A percentile compares a stretch with the other conserved stretches of the same genome.
Conservation (phyloP, 805 yeast species). For the Suhomyces tanzawaensis region DNA sequence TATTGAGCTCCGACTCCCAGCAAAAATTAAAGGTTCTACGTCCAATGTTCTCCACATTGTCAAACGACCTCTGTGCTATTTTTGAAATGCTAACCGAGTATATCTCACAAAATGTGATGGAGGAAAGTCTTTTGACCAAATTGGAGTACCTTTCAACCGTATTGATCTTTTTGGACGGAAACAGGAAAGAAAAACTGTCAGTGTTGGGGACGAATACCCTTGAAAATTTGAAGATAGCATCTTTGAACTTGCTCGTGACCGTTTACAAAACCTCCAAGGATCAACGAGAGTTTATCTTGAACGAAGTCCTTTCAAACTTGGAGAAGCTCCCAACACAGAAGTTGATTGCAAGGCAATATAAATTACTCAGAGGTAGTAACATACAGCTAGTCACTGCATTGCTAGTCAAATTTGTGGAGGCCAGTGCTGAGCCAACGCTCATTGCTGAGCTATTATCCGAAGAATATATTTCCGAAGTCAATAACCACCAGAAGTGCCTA, state of each 20-base stretch:
- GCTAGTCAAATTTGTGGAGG: conserved; percentile 41
- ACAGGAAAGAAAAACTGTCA: conserved; percentile 19
- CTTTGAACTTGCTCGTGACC: conserved; percentile 27
- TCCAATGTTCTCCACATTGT: conserved; percentile 10
- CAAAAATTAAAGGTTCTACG: conserved; percentile 3
- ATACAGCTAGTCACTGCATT: conserved; percentile 51
- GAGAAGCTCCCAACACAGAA: conserved; percentile 50
- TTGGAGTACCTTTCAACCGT: conserved; percentile 52
- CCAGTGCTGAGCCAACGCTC: neutral
- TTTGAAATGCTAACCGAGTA: conserved; percentile 11
- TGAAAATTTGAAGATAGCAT: conserved; percentile 25
- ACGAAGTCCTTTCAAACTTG: conserved; percentile 55
- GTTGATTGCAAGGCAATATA: conserved; percentile 40
- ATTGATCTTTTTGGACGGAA: conserved; percentile 39
- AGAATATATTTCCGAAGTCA: too few relatives aligned
- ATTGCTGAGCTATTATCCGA: neutral
- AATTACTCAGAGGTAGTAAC: conserved; percentile 42
- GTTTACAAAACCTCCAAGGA: conserved; percentile 40
- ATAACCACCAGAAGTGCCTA: neutral
- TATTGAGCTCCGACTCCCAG: neutral
- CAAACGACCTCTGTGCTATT: conserved; percentile 13
- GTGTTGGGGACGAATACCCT: conserved; percentile 17
- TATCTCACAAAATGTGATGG: conserved; percentile 14
- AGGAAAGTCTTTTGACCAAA: conserved; percentile 55
- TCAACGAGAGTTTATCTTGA: conserved; percentile 60